These are phyloP conservation scores for Globisporangium nagaii DNA, from an alignment of 352 stramenopile species.

Conservation along the genomic window DNA sequence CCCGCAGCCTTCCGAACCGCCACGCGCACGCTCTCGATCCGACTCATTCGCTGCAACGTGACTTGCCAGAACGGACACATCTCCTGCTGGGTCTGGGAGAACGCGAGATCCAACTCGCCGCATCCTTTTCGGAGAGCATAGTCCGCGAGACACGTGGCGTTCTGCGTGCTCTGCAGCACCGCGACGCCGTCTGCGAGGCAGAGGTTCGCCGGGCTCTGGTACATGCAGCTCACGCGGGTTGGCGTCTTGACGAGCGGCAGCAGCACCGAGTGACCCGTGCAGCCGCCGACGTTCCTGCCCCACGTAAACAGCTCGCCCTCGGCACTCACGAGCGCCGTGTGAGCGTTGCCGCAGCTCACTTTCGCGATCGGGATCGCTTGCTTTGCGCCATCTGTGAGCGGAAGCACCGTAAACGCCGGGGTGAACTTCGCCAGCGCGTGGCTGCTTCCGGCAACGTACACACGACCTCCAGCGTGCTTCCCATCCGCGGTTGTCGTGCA, in stretches of 20 bases:
- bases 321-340: conserved; percentile 54
- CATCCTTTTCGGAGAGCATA: conserved; percentile 27
- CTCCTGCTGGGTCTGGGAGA: conserved; percentile 66
- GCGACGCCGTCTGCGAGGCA: conserved; percentile 24
- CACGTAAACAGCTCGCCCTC: conserved; percentile 72
- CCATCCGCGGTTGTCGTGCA: conserved; percentile 10
- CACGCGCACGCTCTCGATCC: conserved; percentile 38
- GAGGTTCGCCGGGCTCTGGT: conserved; percentile 51
- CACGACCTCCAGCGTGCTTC: conserved; percentile 19
- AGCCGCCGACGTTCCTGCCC: conserved; percentile 66
- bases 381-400: conserved; percentile 6
- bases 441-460: conserved; percentile 65
- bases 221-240: conserved; percentile 54
- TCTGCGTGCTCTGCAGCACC: conserved; percentile 59
- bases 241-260: conserved; percentile 30
- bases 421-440: conserved; percentile 62
- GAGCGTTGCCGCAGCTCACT: conserved; percentile 59
- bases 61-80: conserved; percentile 77
- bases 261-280: conserved; percentile 43
- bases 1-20: conserved; percentile 13
- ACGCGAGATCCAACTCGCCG: conserved; percentile 11
- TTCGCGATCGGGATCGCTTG: conserved; percentile 22
- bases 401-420: conserved; percentile 38
- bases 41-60: conserved; percentile 22
- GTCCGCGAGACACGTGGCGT: conserved; percentile 37